Conservation (phyloP, 2,329 filamentous ascomycete genomes). For the Botrytis byssoidea region DNA sequence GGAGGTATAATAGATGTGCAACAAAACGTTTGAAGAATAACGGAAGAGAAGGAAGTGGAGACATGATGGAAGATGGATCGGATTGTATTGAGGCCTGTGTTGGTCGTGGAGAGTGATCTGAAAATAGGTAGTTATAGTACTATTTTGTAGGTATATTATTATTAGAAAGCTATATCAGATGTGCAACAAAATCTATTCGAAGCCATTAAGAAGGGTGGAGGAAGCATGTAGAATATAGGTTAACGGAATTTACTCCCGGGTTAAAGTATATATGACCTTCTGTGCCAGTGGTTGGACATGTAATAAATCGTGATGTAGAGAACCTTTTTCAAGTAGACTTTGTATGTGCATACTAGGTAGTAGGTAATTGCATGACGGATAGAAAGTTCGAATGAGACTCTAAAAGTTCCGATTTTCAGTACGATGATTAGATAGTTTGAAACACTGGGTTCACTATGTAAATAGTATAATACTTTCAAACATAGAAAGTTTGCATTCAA, state of each 20-base stretch:
- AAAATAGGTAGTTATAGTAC: neutral
- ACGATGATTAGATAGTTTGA: neutral
- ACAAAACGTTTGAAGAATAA: neutral
- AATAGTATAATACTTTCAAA: neutral
- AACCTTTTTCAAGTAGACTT: neutral
- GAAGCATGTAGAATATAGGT: neutral
- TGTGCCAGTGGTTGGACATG: neutral
- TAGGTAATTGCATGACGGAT: neutral
- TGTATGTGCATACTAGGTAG: neutral
- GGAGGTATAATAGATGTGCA: slow-evolving; percentile 9
- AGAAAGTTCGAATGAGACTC: neutral
- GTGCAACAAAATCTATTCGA: neutral
- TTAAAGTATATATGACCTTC: neutral
- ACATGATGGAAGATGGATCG: neutral
- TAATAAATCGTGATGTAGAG: neutral
- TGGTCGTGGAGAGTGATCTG: neutral
- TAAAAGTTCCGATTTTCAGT: neutral
- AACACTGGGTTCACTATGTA: neutral
- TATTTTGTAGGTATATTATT: neutral
- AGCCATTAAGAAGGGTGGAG: neutral
- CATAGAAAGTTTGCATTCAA: neutral
- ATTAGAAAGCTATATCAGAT: slow-evolving; percentile 9
- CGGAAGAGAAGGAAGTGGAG: neutral
- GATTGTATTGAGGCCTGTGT: neutral
- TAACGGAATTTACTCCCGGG: neutral